phyloP scores from a whole-genome alignment of 75 land plant species.

The Sequoia sempervirens region DNA sequence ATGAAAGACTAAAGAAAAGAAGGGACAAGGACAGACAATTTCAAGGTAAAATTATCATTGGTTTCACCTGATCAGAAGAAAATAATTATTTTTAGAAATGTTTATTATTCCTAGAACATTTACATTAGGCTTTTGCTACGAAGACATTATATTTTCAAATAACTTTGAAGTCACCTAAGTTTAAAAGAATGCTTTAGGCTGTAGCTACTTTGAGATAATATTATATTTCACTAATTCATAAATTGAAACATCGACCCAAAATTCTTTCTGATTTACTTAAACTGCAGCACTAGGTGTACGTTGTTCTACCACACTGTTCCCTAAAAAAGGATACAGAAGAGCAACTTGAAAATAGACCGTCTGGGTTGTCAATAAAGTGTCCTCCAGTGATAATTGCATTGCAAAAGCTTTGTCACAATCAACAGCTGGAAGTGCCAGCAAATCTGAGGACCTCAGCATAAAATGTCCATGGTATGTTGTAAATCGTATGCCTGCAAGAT shows the following conservation, averaged over 20 bases:
- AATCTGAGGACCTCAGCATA: constrained; percentile 91
- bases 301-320: background rate
- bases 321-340: constrained; percentile 77
- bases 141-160: background rate
- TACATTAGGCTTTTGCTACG: background rate
- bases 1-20: background rate
- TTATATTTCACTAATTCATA: background rate
- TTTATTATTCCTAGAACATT: background rate
- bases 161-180: background rate
- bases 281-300: background rate
- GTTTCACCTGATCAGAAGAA: background rate
- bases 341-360: constrained; percentile 96
- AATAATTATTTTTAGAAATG: background rate
- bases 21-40: background rate
- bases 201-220: no score
- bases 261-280: background rate
- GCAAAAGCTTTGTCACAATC: constrained; percentile 99
- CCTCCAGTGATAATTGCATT: constrained; percentile 87
- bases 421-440: constrained; percentile 96
- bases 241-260: background rate
- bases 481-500: constrained; percentile 71
- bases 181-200: no score
- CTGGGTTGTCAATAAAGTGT: constrained; percentile 77
- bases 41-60: background rate
- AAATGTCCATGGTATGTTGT: constrained; percentile 94